Evolutionary conservation across 2,329 filamentous ascomycete species (phyloP), one percentile per base, ranked within the genome.

Genomic region (Neoascochyta sp.): DNA sequence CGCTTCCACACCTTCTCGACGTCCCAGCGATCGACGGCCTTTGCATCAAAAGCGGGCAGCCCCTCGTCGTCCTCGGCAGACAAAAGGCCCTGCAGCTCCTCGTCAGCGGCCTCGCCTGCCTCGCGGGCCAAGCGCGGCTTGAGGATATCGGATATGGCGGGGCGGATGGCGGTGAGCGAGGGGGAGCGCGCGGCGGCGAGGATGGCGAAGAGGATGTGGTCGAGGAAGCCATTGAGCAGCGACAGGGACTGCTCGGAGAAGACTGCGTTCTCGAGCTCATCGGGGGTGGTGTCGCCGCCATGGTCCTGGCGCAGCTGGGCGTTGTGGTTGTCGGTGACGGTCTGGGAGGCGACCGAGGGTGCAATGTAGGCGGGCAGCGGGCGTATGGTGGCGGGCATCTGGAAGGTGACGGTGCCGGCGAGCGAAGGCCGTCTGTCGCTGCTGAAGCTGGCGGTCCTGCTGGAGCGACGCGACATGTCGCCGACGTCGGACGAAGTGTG

Each of bases 1-100:
- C 92, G 78, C 68, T 93, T 95, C 89, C 92, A 98, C 11, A 89
- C 82, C 33, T 89, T 73, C 57, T 95, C 86, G n/a, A 94, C 69
- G 58, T 96, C 88, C 78, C 90, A 96, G 46, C 83, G 78, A 2
- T 72, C 71, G 8, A 67, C 43, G 7, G 43, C 42, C 21, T 55
- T 51, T 16, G 54, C 51, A n/a, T 45, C 28, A 19, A 58, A 47
- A 9, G 48, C 29, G 4, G 52, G 44, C 16, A 58, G 44, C 32
- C 60, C 57, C 1, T 64, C 24, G 66, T 71, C 64, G 14, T 73
- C 71, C 20, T 92, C 87, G 26, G 90, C 85, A 1, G 86, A 88
- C 24, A 95, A 73, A 41, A 95, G 92, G 57, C 95, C 90, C 28
- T 81, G 75, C 28, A 98, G 69, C 59, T 95, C 88, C 47, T 92